These are phyloP conservation scores for Firmiana major DNA, from an alignment of 345 rosid species.

Conservation along the genomic window DNA sequence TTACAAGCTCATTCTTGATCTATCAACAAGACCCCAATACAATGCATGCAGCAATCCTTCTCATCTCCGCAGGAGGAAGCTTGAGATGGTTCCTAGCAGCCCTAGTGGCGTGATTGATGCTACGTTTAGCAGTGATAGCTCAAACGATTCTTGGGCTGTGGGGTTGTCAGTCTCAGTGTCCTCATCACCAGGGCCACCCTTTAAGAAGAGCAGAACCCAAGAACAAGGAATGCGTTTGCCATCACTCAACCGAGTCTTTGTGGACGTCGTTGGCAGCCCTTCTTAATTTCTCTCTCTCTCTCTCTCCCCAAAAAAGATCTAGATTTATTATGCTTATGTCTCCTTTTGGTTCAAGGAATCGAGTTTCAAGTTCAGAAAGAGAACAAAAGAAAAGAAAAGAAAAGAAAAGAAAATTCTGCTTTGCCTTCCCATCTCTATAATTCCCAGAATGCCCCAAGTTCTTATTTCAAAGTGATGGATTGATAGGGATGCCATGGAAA, in stretches of 20 bases:
- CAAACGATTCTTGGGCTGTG: constrained; percentile 47
- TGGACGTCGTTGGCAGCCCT: constrained; percentile 38
- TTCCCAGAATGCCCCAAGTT: constrained; percentile 32
- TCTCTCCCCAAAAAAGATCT: background rate
- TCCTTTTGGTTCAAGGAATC: constrained; percentile 10
- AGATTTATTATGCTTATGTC: constrained; percentile 22
- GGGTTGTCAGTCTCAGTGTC: constrained; percentile 25
- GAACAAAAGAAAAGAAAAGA: background rate
- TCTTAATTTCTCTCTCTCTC: constrained; percentile 18
- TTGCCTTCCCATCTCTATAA: constrained; percentile 29
- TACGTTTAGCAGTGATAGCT: constrained; percentile 44
- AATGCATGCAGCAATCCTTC: background rate
- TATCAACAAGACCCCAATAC: constrained; percentile 19
- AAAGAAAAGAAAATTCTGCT: background rate
- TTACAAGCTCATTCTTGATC: constrained; percentile 42
- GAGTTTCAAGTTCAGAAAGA: background rate
- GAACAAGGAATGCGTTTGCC: constrained; percentile 28
- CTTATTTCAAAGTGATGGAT: background rate
- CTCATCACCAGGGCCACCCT: constrained; percentile 31
- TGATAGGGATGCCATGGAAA: background rate
- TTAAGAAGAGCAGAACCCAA: constrained; percentile 51
- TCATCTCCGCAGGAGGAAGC: constrained; percentile 52
- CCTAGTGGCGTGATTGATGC: constrained; percentile 68
- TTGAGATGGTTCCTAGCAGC: constrained; percentile 39
- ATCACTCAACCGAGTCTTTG: constrained; percentile 34